Base-by-base conservation (phyloP, 306 rosid genomes). In the Vachellia collinsii region DNA sequence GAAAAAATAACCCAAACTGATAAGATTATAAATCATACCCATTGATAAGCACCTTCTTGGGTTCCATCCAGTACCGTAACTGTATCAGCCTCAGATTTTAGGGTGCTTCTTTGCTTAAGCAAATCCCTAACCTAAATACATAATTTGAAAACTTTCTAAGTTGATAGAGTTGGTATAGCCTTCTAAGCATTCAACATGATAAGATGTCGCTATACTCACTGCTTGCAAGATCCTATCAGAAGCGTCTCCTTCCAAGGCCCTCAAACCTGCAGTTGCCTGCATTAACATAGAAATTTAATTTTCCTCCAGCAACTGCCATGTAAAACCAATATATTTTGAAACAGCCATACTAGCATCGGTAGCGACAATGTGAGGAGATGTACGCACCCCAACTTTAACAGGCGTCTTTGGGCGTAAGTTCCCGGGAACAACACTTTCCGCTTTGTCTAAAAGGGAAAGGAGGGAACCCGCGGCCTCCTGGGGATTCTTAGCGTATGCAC, bases 261-360 rank as follows among this genome's bases (percentile, higher is more conserved):
- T 86, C 80, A 94, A 82, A 44, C 98, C 98, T 0, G 98, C 98
- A 58, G 98, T 94, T 56, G 98, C 98, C 97, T 92, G 83, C 75
- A 87, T 70, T 71, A 77, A 37, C 79, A 81, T 42, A 42, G 48
- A 64, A 80, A 74, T 37, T 58, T 39, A 83, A 77, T 67, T 72
- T 41, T 77, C 51, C 43, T 34, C 70, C 79, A 65, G 59, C 10
- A 47, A 65, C 53, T 20, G 23, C 22, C 7, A 74, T 3, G 78
- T 22, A 39, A 56, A 56, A 58, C 6, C n/a, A 37, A 75, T n/a
- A 34, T 37, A 39, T 41, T 61, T 43, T 41, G 54, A 59, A 20
- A 22, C 11, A 75, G 39, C 2, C 38, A 39, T n/a, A 1, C 37
- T 43, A 6, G 1, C 14, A 66, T 12, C 3, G 17, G 13, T 73